Evolutionary conservation across 345 rosid species (phyloP), one percentile per base, ranked within the genome.

Genomic region (Mercurialis annua): DNA sequence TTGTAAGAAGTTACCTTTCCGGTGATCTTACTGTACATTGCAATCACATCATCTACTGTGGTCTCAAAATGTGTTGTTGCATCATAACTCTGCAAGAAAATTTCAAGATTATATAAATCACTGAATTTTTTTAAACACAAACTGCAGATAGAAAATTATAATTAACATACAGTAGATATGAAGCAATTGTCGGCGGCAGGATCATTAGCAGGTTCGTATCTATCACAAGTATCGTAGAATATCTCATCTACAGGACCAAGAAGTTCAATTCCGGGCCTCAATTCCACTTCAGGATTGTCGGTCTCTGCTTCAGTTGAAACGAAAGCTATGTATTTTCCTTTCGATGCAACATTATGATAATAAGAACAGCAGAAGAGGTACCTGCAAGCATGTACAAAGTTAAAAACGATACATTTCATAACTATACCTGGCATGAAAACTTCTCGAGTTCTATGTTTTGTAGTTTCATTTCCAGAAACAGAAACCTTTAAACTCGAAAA

Each of bases 301-400:
- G 96, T 94, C 74, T 94, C 97, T 31, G 97, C 97, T 75, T 94
- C 99, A 49, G 97, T 81, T 30, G 96, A 79, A 72, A 94, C 93
- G 38, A 91, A 91, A 62, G 99, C 97, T 20, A 94, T 94, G 84
- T 74, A 94, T 73, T 89, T 88, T 24, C 96, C 97, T 75, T 87
- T 84, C 33, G 96, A 86, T 23, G 97, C 96, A 50, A 94, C 96
- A 69, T 89, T 94, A 82, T 94, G 99, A 34, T 97, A 77, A 76
- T 89, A 94, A 18, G 99, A 94, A 75, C 96, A 94, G 49, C 97
- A 91, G 75, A 94, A 94, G 40, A 94, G 87, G 82, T 93, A 93
- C 98, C 94, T 90, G 81, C 56, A 63, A 52, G 53, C 14, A 50
- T 24, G 26, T 23, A 5, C 17, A 49, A 31, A 48, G 31, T 68